A percentile compares a stretch with the other conserved stretches of the same genome.
Evolutionary conservation across 768 basidiomycete species (phyloP).

Genomic region (Boletus huronensis): DNA sequence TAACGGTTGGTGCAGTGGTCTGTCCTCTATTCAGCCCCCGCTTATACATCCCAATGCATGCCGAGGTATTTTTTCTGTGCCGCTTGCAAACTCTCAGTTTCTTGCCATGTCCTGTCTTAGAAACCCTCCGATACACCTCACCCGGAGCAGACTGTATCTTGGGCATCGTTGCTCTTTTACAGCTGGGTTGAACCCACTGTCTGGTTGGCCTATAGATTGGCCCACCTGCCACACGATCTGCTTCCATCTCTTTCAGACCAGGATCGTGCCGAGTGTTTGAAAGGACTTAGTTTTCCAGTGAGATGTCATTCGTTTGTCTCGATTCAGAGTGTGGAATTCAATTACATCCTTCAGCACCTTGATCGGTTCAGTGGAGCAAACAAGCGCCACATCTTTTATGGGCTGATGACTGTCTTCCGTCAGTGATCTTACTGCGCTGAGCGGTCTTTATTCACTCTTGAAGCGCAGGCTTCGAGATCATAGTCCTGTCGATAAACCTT

Average conservation of each 20-base stretch:
- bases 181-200: conserved; percentile 1
- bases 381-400: conserved; percentile 1
- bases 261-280: not conserved
- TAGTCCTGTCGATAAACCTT: not conserved
- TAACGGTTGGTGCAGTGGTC: not conserved
- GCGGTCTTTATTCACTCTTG: not conserved
- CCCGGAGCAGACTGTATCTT: not conserved
- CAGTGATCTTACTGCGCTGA: not conserved
- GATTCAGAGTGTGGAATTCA: not conserved
- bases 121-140: not conserved
- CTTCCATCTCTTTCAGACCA: conserved; percentile 1
- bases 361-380: conserved; percentile 1
- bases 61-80: not conserved
- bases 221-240: not conserved
- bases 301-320: not conserved
- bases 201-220: not conserved
- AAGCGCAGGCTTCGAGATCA: not conserved
- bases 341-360: not conserved
- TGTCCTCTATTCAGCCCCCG: conserved; percentile 1
- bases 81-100: not conserved
- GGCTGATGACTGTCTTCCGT: conserved; percentile 2
- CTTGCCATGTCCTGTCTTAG: not conserved
- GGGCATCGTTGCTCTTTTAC: not conserved
- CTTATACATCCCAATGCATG: not conserved
- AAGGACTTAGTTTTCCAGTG: not conserved